Base-by-base conservation (phyloP, 2,329 filamentous ascomycete species). In the Alternaria longipes region DNA sequence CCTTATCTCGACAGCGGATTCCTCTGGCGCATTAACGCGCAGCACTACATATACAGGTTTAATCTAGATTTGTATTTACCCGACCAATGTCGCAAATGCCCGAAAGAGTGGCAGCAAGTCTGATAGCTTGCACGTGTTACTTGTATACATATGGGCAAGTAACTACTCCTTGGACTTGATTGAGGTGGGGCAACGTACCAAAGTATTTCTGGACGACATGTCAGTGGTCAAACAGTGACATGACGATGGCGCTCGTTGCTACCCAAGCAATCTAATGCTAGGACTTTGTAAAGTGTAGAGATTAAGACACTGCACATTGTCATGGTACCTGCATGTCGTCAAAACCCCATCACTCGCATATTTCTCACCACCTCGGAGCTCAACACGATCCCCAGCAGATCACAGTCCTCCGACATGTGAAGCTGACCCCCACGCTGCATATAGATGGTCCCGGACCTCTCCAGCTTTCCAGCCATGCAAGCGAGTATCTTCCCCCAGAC, bases 11-110 rank as follows among this genome's bases (percentile, higher is more conserved):
- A 56, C 41, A 24, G 50, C 47, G 22, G 30, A 38, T n/a, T 36
- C 36, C 30, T 24, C 9, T 32, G 11, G 24, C 18, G 32, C 28
- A 46, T 52, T n/a, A 50, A 51, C 32, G 34, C 45, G 34, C 45
- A 49, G 22, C 46, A 38, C 54, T 59, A 36, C 52, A 54, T 45
- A 55, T 28, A 42, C 22, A 12, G 20, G 32, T 50, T 59, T 45
- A 55, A 56, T 59, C 38, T 56, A 36, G 57, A 50, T 46, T n/a
- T 24, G 41, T 49, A 56, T 59, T 59, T 50, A 59, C 20, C 57
- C 52, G 51, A 20, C 28, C 44, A 50, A 56, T 50, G 24, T 50
- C 42, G 52, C 45, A 50, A 45, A 51, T 59, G 50, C 40, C 36
- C 57, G 45, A 51, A 26, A 44, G 30, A 9, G 18, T 9, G 24